These are phyloP conservation scores for Fusarium tanahbumbuense DNA, from an alignment of 2,329 filamentous ascomycete species.

Conservation along the genomic window DNA sequence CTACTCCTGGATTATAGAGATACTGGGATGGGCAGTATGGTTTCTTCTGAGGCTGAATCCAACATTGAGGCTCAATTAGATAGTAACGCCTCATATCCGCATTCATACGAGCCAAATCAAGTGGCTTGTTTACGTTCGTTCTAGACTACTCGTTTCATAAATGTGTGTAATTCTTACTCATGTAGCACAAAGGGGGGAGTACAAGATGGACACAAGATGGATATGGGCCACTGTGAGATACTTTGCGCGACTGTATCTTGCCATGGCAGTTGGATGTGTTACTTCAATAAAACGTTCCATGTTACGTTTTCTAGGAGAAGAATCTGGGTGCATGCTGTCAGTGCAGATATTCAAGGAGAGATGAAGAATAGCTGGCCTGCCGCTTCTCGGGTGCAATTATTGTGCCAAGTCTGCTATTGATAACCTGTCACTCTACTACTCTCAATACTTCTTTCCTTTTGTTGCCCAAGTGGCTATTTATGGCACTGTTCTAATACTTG, in stretches of 20 bases:
- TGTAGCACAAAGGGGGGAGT: not conserved
- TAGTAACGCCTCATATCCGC: not conserved
- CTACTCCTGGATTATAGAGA: not conserved
- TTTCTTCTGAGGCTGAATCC: not conserved
- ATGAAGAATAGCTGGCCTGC: not conserved
- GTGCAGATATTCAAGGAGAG: not conserved
- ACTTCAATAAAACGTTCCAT: conserved; percentile 28
- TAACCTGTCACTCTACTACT: not conserved
- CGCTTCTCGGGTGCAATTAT: not conserved
- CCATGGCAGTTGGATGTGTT: conserved; percentile 23
- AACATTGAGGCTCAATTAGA: not conserved
- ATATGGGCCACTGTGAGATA: not conserved
- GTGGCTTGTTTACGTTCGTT: not conserved
- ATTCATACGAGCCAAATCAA: not conserved
- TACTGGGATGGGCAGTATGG: not conserved
- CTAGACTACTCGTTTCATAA: not conserved
- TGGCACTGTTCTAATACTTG: not conserved
- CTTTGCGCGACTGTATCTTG: conserved; percentile 22
- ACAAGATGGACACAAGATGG: conserved; percentile 5
- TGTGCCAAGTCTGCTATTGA: not conserved
- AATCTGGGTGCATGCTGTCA: not conserved
- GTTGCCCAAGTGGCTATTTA: not conserved
- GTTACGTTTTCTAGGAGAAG: conserved; percentile 1
- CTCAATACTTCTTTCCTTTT: not conserved
- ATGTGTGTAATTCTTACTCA: not conserved